These are phyloP conservation scores for Xylaria intraflava DNA, from an alignment of 495 filamentous ascomycete genomes.

Conservation along the genomic window DNA sequence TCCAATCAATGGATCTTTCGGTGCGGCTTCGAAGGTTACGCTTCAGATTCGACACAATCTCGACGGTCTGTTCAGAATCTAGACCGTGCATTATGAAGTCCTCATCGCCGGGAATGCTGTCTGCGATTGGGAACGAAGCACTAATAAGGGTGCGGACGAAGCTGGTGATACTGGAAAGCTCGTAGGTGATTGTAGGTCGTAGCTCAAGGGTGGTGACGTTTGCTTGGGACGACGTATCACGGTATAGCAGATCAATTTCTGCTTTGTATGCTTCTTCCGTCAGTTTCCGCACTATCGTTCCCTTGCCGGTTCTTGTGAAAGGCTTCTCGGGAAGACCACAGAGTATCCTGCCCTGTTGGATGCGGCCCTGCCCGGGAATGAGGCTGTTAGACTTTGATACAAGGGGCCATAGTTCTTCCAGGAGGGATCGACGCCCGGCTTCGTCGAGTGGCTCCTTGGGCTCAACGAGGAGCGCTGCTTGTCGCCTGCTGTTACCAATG, in stretches of 20 bases:
- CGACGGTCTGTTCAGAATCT: background rate
- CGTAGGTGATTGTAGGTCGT: too few relatives aligned
- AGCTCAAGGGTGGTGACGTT: background rate
- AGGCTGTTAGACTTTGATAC: conserved; percentile 43
- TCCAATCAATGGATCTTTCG: background rate
- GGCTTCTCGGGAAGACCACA: conserved; percentile 30
- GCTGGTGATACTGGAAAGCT: background rate
- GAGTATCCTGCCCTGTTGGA: conserved; percentile 40
- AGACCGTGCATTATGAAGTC: background rate
- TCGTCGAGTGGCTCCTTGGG: conserved; percentile 20
- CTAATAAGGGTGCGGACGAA: background rate
- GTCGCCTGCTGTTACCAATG: conserved; percentile 43
- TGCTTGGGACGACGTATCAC: background rate
- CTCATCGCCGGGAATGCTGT: background rate
- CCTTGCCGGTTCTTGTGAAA: conserved; percentile 50
- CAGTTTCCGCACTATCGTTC: conserved; percentile 48
- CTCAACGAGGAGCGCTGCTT: conserved; percentile 48
- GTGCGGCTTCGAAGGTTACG: conserved; percentile 1
- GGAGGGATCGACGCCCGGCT: conserved; percentile 27
- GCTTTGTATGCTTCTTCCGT: conserved; percentile 40
- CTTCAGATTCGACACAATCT: background rate
- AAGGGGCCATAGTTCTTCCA: conserved; percentile 42
- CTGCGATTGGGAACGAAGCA: background rate
- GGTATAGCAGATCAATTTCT: conserved; percentile 43
- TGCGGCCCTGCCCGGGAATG: conserved; percentile 46